phyloP scores from a whole-genome alignment of 2,329 filamentous ascomycete genomes.

The Xylariaceae sp. region DNA sequence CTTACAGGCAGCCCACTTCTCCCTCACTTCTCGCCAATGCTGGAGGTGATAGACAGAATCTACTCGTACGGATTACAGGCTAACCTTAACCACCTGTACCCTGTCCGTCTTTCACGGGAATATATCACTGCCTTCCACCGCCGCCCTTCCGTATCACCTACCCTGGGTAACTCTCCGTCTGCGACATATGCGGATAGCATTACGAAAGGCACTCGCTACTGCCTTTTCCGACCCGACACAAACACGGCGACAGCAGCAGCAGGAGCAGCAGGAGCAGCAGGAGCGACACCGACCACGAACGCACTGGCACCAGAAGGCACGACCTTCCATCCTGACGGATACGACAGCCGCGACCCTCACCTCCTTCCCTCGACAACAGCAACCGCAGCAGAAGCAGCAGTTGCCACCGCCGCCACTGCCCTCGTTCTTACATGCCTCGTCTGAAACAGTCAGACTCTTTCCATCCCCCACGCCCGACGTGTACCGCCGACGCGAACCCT shows the following conservation, averaged over 20 bases:
- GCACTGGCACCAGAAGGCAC: background rate
- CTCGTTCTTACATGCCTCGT: constrained; percentile 13
- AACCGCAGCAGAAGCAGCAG: background rate
- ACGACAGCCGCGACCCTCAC: background rate
- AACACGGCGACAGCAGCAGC: background rate
- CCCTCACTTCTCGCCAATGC: background rate
- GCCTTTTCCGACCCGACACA: background rate
- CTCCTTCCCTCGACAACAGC: background rate
- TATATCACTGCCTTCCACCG: constrained; percentile 12
- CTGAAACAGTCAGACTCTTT: constrained; percentile 16
- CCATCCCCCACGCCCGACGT: constrained; percentile 6
- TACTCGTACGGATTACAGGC: background rate
- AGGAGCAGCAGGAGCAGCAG: background rate
- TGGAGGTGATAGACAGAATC: background rate
- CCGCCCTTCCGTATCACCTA: background rate
- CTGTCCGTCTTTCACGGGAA: constrained; percentile 5
- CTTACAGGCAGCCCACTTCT: constrained; percentile 16
- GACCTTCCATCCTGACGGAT: background rate
- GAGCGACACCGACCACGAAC: background rate
- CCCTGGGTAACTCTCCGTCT: background rate
- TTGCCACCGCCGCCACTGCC: constrained; percentile 8
- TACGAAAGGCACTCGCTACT: background rate
- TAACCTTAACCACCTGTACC: constrained; percentile 1
- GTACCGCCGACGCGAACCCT: constrained; percentile 13
- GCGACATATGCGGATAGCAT: constrained; percentile 10